Evolutionary conservation across 768 basidiomycete species (phyloP).

Genomic region (Rubroboletus pulcherrimus): DNA sequence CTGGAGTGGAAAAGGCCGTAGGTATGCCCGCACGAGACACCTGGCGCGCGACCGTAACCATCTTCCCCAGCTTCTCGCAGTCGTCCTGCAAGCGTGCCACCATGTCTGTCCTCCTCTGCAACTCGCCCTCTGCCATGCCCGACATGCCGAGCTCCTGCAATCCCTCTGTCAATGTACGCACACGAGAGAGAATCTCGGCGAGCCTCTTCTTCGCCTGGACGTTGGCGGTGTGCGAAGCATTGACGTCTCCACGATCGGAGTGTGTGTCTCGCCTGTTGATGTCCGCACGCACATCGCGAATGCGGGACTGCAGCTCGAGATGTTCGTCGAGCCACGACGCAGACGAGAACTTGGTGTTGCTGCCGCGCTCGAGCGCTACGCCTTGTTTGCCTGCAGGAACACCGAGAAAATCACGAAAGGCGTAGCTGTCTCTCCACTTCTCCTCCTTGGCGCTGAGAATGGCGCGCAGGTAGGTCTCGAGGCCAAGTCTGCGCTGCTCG

Average conservation of each 20-base stretch:
- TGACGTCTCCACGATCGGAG: slow-evolving; percentile 67
- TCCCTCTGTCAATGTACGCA: slow-evolving; percentile 67
- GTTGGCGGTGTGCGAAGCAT: slow-evolving; percentile 71
- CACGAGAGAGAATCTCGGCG: slow-evolving; percentile 69
- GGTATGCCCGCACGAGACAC: slow-evolving; percentile 37
- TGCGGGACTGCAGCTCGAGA: slow-evolving; percentile 64
- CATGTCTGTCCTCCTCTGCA: slow-evolving; percentile 85
- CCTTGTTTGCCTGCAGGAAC: slow-evolving; percentile 64
- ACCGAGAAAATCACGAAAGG: slow-evolving; percentile 85
- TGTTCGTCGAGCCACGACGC: slow-evolving; percentile 92
- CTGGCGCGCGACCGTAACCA: slow-evolving; percentile 74
- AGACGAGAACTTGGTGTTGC: slow-evolving; percentile 56
- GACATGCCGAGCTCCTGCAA: slow-evolving; percentile 59
- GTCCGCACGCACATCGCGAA: slow-evolving; percentile 80
- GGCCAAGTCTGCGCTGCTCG: slow-evolving; percentile 70
- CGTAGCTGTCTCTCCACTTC: slow-evolving; percentile 73
- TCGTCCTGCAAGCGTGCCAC: slow-evolving; percentile 86
- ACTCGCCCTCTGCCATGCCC: slow-evolving; percentile 89
- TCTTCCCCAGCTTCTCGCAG: slow-evolving; percentile 81
- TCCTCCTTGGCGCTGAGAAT: slow-evolving; percentile 81
- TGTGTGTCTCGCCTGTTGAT: slow-evolving; percentile 87
- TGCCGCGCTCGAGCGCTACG: slow-evolving; percentile 20
- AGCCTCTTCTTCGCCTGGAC: slow-evolving; percentile 85
- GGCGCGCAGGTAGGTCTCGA: slow-evolving; percentile 83
- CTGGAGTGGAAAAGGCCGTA: slow-evolving; percentile 26